These are phyloP conservation scores for Aristolochia fimbriata DNA, from an alignment of 164 flowering plant genomes.

Conservation along the genomic window DNA sequence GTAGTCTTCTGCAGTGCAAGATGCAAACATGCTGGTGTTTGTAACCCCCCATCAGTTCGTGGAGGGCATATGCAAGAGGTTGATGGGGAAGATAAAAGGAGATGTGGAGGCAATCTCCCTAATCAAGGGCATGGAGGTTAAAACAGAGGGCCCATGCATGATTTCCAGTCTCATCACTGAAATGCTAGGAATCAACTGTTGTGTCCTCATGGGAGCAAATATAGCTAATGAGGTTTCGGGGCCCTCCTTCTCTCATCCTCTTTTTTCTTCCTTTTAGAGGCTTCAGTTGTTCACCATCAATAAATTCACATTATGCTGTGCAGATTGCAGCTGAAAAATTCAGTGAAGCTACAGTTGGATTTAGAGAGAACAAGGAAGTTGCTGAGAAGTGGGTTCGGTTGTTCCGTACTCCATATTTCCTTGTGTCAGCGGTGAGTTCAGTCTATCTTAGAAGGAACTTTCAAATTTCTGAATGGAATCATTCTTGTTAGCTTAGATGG, in stretches of 20 bases:
- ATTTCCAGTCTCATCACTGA: constrained; percentile 67
- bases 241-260: not conserved
- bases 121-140: constrained; percentile 95
- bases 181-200: constrained; percentile 67
- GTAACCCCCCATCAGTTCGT: constrained; percentile 95
- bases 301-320: constrained; percentile 2
- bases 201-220: constrained; percentile 97
- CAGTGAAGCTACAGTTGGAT: constrained; percentile 95
- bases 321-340: constrained; percentile 91
- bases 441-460: too few relatives aligned
- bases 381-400: constrained; percentile 84
- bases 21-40: constrained; percentile 85
- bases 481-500: too few relatives aligned
- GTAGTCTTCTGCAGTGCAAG: constrained; percentile 47
- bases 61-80: constrained; percentile 75
- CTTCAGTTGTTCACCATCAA: not conserved
- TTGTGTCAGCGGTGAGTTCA: constrained; percentile 70
- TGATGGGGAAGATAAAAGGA: constrained; percentile 56
- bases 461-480: too few relatives aligned
- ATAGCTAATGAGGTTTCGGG: constrained; percentile 86
- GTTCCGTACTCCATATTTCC: constrained; percentile 73
- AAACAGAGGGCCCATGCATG: constrained; percentile 88
- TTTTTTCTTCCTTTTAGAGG: not conserved
- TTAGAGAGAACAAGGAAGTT: constrained; percentile 46
- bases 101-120: constrained; percentile 76